Conservation (phyloP, 495 filamentous ascomycete species). For the Neurospora sp. region DNA sequence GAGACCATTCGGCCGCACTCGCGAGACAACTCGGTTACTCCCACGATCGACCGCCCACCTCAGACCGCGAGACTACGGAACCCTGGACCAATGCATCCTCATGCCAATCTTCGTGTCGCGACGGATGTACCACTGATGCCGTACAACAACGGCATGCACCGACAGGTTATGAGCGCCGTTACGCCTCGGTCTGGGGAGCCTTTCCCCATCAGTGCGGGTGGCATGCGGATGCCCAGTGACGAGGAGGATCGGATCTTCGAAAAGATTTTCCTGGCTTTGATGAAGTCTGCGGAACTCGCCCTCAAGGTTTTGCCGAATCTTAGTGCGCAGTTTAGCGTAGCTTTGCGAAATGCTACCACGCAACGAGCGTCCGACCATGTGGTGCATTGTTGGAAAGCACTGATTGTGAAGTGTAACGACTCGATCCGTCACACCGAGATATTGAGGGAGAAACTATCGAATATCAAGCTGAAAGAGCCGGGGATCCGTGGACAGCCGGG, state of each 20-base stretch:
- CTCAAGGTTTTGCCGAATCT: constrained; percentile 57
- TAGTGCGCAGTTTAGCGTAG: constrained; percentile 48
- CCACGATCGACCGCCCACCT: constrained; percentile 47
- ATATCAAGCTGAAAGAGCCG: constrained; percentile 75
- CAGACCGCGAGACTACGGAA: constrained; percentile 46
- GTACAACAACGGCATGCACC: constrained; percentile 32
- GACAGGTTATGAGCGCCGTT: constrained; percentile 44
- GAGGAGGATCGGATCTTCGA: constrained; percentile 76
- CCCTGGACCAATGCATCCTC: constrained; percentile 29
- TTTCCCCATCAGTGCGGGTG: constrained; percentile 48
- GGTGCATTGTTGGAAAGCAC: constrained; percentile 57
- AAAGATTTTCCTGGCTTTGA: constrained; percentile 63
- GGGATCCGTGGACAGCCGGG: constrained; percentile 62
- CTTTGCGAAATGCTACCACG: constrained; percentile 33
- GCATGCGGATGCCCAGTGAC: constrained; percentile 33
- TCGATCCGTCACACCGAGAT: constrained; percentile 56
- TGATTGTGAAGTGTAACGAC: constrained; percentile 54
- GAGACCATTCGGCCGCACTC: constrained; percentile 35
- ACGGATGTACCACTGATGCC: constrained; percentile 35
- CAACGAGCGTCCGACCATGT: constrained; percentile 37
- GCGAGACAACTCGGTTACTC: constrained; percentile 48
- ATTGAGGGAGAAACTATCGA: constrained; percentile 60
- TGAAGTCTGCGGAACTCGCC: constrained; percentile 54
- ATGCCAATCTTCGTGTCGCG: constrained; percentile 39
- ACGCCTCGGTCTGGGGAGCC: constrained; percentile 72